A percentile compares a stretch with the other conserved stretches of the same genome.
Evolutionary conservation across 2,329 filamentous ascomycete genomes (phyloP).

Genomic region (Curvularia sp.): DNA sequence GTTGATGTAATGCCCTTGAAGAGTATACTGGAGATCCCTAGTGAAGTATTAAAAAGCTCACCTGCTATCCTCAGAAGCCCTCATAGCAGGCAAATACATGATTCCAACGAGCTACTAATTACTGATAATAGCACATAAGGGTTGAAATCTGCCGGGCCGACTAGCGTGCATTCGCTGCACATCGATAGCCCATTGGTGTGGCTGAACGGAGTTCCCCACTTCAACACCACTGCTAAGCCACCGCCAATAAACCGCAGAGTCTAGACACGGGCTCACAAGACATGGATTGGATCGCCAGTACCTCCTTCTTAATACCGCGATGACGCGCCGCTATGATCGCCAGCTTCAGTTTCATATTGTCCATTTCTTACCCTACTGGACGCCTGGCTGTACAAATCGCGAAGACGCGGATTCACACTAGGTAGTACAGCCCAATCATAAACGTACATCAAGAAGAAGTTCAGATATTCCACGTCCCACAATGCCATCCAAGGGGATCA

Average conservation of each 20-base stretch:
- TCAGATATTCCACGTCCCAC: background rate
- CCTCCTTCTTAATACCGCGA: slow-evolving; percentile 7
- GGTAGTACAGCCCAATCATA: background rate
- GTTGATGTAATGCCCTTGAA: background rate
- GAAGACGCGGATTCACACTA: background rate
- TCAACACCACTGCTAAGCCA: slow-evolving; percentile 26
- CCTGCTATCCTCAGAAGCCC: background rate
- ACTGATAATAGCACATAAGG: background rate
- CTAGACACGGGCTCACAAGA: slow-evolving; percentile 18
- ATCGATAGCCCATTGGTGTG: slow-evolving; percentile 5
- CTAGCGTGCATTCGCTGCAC: slow-evolving; percentile 1
- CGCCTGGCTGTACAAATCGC: background rate
- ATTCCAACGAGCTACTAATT: background rate
- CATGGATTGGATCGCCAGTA: background rate
- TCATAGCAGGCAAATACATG: background rate
- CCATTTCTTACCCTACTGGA: background rate
- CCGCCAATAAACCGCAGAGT: slow-evolving; percentile 13
- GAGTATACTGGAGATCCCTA: background rate
- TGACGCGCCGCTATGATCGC: background rate
- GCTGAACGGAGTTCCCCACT: slow-evolving; percentile 8
- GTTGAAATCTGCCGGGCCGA: background rate
- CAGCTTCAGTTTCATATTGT: background rate
- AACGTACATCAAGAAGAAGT: background rate
- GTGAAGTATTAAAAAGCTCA: background rate
- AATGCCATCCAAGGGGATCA: slow-evolving; percentile 49